Evolutionary conservation across 2,329 filamentous ascomycete species (phyloP), one percentile per base, ranked within the genome.

Genomic region (Hymenoscyphus fraxineus): DNA sequence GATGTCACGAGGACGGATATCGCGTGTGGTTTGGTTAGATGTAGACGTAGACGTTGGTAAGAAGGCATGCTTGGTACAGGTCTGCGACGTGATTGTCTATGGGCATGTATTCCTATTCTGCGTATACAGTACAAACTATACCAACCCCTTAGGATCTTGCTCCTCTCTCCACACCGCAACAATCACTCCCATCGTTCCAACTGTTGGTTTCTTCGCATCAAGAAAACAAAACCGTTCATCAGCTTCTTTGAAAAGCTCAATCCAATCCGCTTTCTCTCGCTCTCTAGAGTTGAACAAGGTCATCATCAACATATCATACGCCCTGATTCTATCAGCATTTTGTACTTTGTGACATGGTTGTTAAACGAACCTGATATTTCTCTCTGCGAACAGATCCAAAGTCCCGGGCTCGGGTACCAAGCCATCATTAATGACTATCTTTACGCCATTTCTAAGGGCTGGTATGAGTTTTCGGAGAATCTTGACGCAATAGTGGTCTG

Each of bases 251-350:
- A 55, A 55, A 3, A 31, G 22, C 19, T 12, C n/a, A 59, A 44
- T 13, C 47, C 55, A 64, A 38, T 64, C 58, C 5, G 58, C 54
- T n/a, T 61, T 31, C 19, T 61, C 38, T 22, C 58, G 55, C 16
- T 63, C 61, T 55, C 55, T 51, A 40, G 64, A 61, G 47, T 66
- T 66, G 12, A 60, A 47, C 6, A 59, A 41, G 16, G 40, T 41
- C 57, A 60, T 59, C 62, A 64, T 64, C 39, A 62, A 39, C 22
- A 62, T 40, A 58, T 58, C 60, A 39, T 57, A 57, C 10, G 60
- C 55, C 19, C 60, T 62, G 16, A 19, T 39, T 31, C 3, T 2
- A 13, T 57, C 27, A 44, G 47, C 6, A n/a, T 4, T 27, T 27
- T 27, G 27, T 27, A 27, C 22, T 16, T 19, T 16, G 6, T 9